Evolutionary conservation across 257 asterid species (phyloP).

Genomic region (Henckelia pumila): DNA sequence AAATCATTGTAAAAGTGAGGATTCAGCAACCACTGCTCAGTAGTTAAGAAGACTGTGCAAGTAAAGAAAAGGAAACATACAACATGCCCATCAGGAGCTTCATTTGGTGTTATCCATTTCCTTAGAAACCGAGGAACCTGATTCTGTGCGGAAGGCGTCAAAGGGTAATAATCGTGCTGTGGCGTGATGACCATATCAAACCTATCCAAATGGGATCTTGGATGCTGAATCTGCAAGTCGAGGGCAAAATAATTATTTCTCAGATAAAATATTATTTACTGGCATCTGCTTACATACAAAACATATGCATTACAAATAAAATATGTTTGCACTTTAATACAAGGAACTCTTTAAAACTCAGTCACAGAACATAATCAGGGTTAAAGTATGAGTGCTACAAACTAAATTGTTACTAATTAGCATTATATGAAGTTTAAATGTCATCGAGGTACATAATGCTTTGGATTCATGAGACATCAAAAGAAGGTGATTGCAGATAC

Average conservation of each 20-base stretch:
- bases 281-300: constrained; percentile 6
- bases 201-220: constrained; percentile 83
- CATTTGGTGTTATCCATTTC: constrained; percentile 85
- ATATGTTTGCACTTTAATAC: not conserved
- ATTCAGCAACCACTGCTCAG: constrained; percentile 22
- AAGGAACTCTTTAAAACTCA: not conserved
- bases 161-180: constrained; percentile 81
- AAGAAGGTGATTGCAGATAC: constrained; percentile 10
- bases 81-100: constrained; percentile 70
- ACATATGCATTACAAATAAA: constrained; percentile 13
- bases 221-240: constrained; percentile 90
- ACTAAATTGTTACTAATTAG: constrained; percentile 14
- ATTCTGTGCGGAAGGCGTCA: constrained; percentile 71
- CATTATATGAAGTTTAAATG: not conserved
- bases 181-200: constrained; percentile 95
- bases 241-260: constrained; percentile 11
- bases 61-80: constrained; percentile 45
- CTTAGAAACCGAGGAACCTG: constrained; percentile 83
- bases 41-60: constrained; percentile 7
- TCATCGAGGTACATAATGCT: not conserved
- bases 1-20: constrained; percentile 19
- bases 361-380: not conserved
- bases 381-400: not conserved
- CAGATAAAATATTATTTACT: not conserved
- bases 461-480: not conserved